Conservation (phyloP, 2,329 filamentous ascomycete genomes). For the Chaetoscypha palmicola region DNA sequence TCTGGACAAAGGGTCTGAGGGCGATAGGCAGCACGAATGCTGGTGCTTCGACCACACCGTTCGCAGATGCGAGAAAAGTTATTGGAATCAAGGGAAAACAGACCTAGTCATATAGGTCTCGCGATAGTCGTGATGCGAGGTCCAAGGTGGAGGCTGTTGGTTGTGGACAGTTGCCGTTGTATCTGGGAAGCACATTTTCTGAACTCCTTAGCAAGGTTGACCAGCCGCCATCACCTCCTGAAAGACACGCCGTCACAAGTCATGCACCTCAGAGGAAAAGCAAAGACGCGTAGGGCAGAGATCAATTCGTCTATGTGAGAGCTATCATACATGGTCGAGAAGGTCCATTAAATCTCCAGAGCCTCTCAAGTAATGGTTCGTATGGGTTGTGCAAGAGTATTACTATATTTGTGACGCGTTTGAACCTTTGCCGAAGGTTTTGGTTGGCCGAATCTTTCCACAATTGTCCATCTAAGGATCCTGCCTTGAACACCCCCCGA, state of each 20-base stretch:
- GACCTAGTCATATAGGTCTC: neutral
- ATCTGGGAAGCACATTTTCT: neutral
- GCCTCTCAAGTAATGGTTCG: neutral
- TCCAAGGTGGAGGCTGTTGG: neutral
- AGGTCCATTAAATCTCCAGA: neutral
- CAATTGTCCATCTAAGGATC: no score
- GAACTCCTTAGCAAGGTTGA: neutral
- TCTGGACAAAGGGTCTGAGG: conserved; percentile 15
- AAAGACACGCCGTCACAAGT: neutral
- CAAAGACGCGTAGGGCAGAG: neutral
- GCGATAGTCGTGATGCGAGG: no score
- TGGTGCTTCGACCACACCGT: neutral
- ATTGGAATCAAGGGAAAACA: neutral
- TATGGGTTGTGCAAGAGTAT: neutral
- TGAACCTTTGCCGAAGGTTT: neutral
- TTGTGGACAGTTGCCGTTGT: neutral
- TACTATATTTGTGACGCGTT: neutral
- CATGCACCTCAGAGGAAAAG: neutral
- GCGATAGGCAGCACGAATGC: conserved; percentile 7
- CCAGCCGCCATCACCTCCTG: neutral
- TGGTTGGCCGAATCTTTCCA: no score
- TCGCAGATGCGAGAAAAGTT: neutral
- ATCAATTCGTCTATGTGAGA: neutral
- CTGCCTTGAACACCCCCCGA: no score
- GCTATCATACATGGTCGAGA: neutral